These are phyloP conservation scores for Elsinoe arachidis DNA, from an alignment of 2,329 filamentous ascomycete genomes.

Conservation along the genomic window DNA sequence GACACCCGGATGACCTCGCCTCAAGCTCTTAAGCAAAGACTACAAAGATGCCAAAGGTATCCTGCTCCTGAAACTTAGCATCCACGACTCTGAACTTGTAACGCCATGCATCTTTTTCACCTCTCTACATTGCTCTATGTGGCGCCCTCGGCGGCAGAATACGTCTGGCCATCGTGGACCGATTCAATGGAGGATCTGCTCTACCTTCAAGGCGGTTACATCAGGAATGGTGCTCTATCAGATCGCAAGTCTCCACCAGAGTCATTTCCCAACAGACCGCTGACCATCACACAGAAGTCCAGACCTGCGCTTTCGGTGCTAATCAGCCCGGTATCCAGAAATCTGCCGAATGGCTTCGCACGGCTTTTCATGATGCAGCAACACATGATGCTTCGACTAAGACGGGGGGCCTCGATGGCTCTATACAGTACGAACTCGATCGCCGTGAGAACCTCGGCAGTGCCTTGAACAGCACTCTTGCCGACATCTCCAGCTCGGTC, in stretches of 20 bases:
- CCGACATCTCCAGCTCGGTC: slow-evolving; percentile 23
- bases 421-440: slow-evolving; percentile 27
- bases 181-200: slow-evolving; percentile 5
- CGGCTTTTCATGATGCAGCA: slow-evolving; percentile 30
- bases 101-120: not conserved
- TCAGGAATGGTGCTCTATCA: not conserved
- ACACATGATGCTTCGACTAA: slow-evolving; percentile 24
- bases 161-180: slow-evolving; percentile 1
- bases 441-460: slow-evolving; percentile 25
- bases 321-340: not conserved
- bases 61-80: not conserved
- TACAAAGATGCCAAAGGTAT: not conserved
- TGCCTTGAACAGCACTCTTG: slow-evolving; percentile 28
- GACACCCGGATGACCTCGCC: not conserved
- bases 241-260: not conserved
- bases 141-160: not conserved
- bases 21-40: not conserved
- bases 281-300: not conserved
- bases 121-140: not conserved
- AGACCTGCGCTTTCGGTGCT: not conserved
- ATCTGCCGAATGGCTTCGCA: slow-evolving; percentile 27
- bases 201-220: not conserved
- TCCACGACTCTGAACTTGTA: not conserved
- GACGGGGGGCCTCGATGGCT: slow-evolving; percentile 29
- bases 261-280: not conserved